Base-by-base conservation (phyloP, 1,284 basidiomycete species). In the Ceratobasidium sp. region DNA sequence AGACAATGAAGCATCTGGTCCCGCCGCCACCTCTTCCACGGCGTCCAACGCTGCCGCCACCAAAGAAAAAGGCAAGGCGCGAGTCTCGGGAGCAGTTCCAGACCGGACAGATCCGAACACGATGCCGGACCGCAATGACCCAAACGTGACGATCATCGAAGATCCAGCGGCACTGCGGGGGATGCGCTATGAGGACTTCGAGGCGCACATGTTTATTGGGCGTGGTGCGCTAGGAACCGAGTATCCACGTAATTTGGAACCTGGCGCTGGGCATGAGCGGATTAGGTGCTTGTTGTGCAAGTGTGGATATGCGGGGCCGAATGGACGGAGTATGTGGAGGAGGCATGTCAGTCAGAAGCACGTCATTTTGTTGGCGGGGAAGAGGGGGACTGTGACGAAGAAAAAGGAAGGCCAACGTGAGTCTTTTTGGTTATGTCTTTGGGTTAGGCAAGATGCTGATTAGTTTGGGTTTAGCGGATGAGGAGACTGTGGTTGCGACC, bases 311-410 rank as follows among this genome's bases (percentile, higher is more conserved):
- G 67, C 62, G 15, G 76, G 76, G 29, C 75, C 75, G 15, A 77
- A 77, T 45, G 76, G 75, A 27, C 74, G 76, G 59, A 76, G 76
- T 14, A 77, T 77, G 76, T 77, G 76, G 76, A 56, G 76, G 7
- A 54, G 76, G 22, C 76, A 77, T 59, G 75, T 77, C n/a, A 73
- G 69, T 19, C 72, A 74, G 36, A 77, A 77, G 73, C 76, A 77
- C 33, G 67, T 72, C 11, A 72, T 72, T 51, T 45, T 72, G 56
- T 57, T 72, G 45, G 67, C 67, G 27, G 67, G 67, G 24, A 72
- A 72, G 67, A 47, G 67, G 41, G 67, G 67, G 45, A 72, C 67
- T 8, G 67, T 72, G 9, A 36, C 67, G 19, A 72, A 72, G 67
- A 72, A 72, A 41, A 72, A 72, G 45, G 67, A 60, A 6, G 67